Percentiles rank a stretch among this genome's conserved stretches.
Conservation (phyloP, 768 basidiomycete genomes). For the Macrocybe gigantea region DNA sequence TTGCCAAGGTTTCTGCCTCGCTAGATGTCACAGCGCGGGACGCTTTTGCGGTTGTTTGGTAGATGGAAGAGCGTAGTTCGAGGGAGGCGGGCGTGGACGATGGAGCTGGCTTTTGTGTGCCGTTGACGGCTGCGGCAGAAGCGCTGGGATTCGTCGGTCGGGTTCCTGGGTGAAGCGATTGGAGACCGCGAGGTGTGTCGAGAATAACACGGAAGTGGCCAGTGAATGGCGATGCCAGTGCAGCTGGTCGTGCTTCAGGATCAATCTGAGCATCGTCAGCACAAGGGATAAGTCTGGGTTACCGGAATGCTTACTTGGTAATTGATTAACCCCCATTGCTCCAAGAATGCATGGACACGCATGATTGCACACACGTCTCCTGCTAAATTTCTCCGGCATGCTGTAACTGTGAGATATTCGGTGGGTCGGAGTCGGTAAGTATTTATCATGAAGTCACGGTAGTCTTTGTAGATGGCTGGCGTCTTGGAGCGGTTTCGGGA, state of each 20-base stretch:
- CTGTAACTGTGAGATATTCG: constrained; percentile 97
- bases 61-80: constrained; percentile 83
- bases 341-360: constrained; percentile 97
- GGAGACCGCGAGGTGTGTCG: constrained; percentile 93
- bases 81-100: constrained; percentile 63
- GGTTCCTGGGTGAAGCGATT: constrained; percentile 85
- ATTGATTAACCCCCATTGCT: constrained; percentile 98
- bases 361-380: constrained; percentile 98
- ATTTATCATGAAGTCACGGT: constrained; percentile 99
- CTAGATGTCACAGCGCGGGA: constrained; percentile 59
- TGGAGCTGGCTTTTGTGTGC: constrained; percentile 33
- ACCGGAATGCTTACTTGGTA: constrained; percentile 69
- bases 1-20: constrained; percentile 65
- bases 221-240: constrained; percentile 94
- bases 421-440: constrained; percentile 86
- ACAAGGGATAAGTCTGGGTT: not conserved
- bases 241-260: constrained; percentile 90
- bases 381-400: constrained; percentile 91
- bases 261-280: constrained; percentile 55
- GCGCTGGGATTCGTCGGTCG: constrained; percentile 41
- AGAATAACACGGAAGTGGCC: constrained; percentile 98
- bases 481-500: constrained; percentile 93
- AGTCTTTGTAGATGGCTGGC: constrained; percentile 96
- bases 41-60: constrained; percentile 83
- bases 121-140: constrained; percentile 34